phyloP scores from a whole-genome alignment of 2,329 filamentous ascomycete genomes.

The Cercospora janseana region DNA sequence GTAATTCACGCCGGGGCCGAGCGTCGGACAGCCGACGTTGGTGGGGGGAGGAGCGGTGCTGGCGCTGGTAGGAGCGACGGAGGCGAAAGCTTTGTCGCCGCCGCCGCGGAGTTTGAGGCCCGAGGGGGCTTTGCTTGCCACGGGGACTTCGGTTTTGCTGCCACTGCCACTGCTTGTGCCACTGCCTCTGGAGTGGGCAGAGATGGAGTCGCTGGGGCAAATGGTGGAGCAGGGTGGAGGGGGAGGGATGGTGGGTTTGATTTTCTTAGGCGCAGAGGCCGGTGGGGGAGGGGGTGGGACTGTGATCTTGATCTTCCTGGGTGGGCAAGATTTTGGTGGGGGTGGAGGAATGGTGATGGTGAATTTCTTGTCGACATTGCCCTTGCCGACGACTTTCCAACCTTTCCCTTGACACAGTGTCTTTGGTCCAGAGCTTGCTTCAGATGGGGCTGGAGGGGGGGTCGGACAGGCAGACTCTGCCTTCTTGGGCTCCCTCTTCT shows the following conservation, averaged over 20 bases:
- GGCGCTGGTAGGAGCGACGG: not conserved
- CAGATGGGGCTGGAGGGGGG: slow-evolving; percentile 2
- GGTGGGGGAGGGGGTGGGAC: not conserved
- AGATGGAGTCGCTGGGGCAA: slow-evolving; percentile 6
- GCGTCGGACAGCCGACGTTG: slow-evolving; percentile 15
- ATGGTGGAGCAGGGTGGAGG: slow-evolving; percentile 4
- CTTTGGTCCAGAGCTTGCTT: slow-evolving; percentile 12
- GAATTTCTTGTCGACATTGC: not conserved
- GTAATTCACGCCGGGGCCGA: slow-evolving; percentile 32
- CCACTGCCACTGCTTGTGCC: not conserved
- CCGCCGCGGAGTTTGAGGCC: slow-evolving; percentile 4
- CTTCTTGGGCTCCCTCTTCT: slow-evolving; percentile 10
- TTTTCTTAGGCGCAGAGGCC: not conserved
- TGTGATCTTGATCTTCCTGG: not conserved
- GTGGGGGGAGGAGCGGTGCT: not conserved
- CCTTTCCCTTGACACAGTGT: slow-evolving; percentile 4
- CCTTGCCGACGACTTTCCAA: slow-evolving; percentile 10
- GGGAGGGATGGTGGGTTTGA: not conserved
- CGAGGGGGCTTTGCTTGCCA: not conserved
- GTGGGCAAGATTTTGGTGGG: slow-evolving; percentile 1
- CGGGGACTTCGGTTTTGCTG: slow-evolving; percentile 4
- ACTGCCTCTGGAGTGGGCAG: slow-evolving; percentile 1
- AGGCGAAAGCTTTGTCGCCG: not conserved
- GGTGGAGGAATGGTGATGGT: slow-evolving; percentile 5
- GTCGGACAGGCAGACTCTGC: not conserved